Evolutionary conservation across 176 grass and related monocot species (phyloP), one percentile per base, ranked within the genome.

Genomic region (Triticum monococcum): DNA sequence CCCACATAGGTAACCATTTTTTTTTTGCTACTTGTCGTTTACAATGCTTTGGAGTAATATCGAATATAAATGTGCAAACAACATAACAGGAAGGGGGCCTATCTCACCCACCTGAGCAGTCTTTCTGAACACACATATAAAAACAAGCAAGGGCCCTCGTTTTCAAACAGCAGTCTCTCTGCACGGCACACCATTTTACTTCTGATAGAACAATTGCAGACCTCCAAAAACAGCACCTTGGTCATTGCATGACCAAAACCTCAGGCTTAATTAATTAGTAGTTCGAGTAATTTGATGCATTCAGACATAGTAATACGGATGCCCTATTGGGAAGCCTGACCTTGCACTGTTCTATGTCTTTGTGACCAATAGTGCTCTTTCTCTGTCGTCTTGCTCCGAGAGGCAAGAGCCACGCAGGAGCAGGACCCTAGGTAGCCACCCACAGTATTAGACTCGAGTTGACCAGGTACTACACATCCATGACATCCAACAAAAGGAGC

Each of bases 81-180:
- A 69, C 45, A 32, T 79, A 59, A 43, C 11, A n/a, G 40, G 13
- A 9, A 16, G 40, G n/a, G n/a, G 9, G 30, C 46, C 14, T 57
- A 43, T 23, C 41, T 52, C 60, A 77, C 17, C 18, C n/a, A 74
- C 71, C 25, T 32, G 63, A 67, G 40, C 79, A 74, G 12, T 17
- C 17, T 50, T 9, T 33, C 4, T 17, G 38, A 10, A 33, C 37
- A n/a, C 46, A 59, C 23, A 77, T 26, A 26, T 74, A 6, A 20
- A 81, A 41, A 77, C 8, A 33, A 72, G 52, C 69, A 57, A 81
- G 26, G 64, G 12, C 36, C 28, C 50, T 80, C 66, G 35, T 46
- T 86, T 46, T 48, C 25, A 62, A 86, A 86, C 84, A 86, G 52
- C 61, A 40, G 12, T 12, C 74, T 36, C 68, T 52, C 14, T 22